A percentile compares a stretch with the other conserved stretches of the same genome.
Conservation (phyloP, 768 basidiomycete genomes). For the Kondoa malvinella region DNA sequence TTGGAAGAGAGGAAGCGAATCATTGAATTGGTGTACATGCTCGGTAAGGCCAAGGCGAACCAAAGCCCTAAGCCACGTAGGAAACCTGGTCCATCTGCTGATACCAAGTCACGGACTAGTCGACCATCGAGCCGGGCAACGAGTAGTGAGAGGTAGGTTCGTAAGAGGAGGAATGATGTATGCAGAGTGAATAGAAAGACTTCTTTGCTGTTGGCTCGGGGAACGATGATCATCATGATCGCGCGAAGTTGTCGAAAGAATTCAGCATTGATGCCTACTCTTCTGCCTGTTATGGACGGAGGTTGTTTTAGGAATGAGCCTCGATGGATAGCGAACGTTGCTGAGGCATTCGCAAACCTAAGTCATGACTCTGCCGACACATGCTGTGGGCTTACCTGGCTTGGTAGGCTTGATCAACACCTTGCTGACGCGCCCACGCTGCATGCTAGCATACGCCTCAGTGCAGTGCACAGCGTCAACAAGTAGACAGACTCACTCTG, state of each 20-base stretch:
- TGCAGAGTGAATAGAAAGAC: conserved; percentile 55
- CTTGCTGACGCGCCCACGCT: conserved; percentile 19
- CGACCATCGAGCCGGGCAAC: conserved; percentile 78
- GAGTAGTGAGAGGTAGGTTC: conserved; percentile 71
- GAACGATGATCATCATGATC: conserved; percentile 25
- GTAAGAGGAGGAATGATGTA: conserved; percentile 63
- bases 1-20: conserved; percentile 42
- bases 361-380: too few relatives aligned
- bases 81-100: conserved; percentile 70
- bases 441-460: too few relatives aligned
- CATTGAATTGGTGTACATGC: conserved; percentile 92
- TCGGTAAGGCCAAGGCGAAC: conserved; percentile 80
- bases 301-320: conserved; percentile 20
- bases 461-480: too few relatives aligned
- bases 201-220: conserved; percentile 35
- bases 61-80: conserved; percentile 62
- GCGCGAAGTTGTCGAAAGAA: conserved; percentile 26
- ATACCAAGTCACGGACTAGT: conserved; percentile 74
- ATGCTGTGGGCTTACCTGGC: too few relatives aligned
- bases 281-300: conserved; percentile 1
- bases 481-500: too few relatives aligned
- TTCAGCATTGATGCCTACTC: conserved; percentile 25
- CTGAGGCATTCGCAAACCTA: too few relatives aligned
- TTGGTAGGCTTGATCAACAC: conserved; percentile 25
- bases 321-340: conserved; percentile 22